Base-by-base conservation (phyloP, 495 filamentous ascomycete species). In the Aspergillus incahuasiensis region DNA sequence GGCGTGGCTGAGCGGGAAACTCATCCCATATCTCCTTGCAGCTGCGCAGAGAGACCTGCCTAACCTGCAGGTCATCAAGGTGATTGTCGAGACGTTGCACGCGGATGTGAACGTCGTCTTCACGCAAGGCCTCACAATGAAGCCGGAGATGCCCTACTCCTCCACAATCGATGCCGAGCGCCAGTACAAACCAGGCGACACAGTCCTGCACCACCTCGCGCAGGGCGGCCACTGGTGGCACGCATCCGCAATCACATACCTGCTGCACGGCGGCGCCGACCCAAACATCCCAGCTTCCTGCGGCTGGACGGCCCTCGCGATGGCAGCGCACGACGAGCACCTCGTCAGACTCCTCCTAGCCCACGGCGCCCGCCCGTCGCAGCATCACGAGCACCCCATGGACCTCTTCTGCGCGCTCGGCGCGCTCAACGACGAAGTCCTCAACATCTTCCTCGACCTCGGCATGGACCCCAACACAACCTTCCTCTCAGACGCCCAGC, bases 201-300 rank as follows among this genome's bases (percentile, higher is more conserved):
- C 60, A 18, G 62, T 71, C 30, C 64, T 79, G 3, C 74, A 76
- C 58, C 35, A 57, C 19, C 56, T 79, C 13, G 72, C 69, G 20
- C 49, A 54, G 22, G 71, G 69, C 2, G 52, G 56, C 0, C 62
- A 75, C 30, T 78, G 72, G 72, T 81, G 78, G 78, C 64, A 78
- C 5, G 57, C 65, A n/a, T 50, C 67, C 20, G 74, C 72, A 21
- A 63, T 81, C 12, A 65, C 62, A 7, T 81, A 77, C 42, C 61
- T 79, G 0, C 11, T 79, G 2, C 30, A 70, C n/a, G 60, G 67
- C 1, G 70, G 70, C n/a, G 72, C 74, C 8, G 63, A 78, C 55
- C 62, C 66, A 15, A 75, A 74, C 41, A 55, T 67, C 5, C 21
- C 69, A 3, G 68, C 68, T 32, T 35, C 53, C 12, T 53, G 62